A percentile compares a stretch with the other conserved stretches of the same genome.
These are phyloP conservation scores for Globisporangium alternatum DNA, from an alignment of 352 stramenopile species.

Conservation along the genomic window DNA sequence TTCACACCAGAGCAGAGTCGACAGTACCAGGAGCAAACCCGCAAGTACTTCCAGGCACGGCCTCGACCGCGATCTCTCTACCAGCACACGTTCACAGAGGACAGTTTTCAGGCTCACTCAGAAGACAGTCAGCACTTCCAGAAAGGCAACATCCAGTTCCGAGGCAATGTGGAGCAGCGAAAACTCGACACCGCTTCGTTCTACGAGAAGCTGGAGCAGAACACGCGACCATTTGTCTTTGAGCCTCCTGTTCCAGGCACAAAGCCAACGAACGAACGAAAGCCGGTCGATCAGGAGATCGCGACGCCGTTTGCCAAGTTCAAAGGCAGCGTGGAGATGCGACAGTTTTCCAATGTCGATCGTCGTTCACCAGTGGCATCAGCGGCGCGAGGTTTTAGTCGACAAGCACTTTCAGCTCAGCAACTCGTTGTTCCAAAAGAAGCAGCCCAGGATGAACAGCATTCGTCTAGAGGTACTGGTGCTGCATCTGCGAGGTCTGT, in stretches of 20 bases:
- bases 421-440: background rate
- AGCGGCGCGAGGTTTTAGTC: background rate
- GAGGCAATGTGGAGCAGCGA: conserved; percentile 31
- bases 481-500: background rate
- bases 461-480: background rate
- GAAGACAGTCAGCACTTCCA: conserved; percentile 23
- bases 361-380: background rate
- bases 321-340: conserved; percentile 24
- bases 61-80: conserved; percentile 43
- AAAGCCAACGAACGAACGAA: background rate
- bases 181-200: conserved; percentile 16
- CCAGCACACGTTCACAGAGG: conserved; percentile 35
- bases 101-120: conserved; percentile 3
- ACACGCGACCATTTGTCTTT: conserved; percentile 34
- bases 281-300: conserved; percentile 13
- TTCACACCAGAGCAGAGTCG: conserved; percentile 19
- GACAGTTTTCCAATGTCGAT: background rate
- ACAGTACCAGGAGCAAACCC: conserved; percentile 13
- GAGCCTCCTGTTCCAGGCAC: background rate
- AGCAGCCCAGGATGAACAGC: background rate
- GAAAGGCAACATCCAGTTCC: conserved; percentile 59
- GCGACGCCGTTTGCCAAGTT: conserved; percentile 31
- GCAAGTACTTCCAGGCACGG: conserved; percentile 33
- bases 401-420: background rate
- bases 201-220: conserved; percentile 27